Base-by-base conservation (phyloP, 1,139 yeast genomes). In the Pichia sp. region DNA sequence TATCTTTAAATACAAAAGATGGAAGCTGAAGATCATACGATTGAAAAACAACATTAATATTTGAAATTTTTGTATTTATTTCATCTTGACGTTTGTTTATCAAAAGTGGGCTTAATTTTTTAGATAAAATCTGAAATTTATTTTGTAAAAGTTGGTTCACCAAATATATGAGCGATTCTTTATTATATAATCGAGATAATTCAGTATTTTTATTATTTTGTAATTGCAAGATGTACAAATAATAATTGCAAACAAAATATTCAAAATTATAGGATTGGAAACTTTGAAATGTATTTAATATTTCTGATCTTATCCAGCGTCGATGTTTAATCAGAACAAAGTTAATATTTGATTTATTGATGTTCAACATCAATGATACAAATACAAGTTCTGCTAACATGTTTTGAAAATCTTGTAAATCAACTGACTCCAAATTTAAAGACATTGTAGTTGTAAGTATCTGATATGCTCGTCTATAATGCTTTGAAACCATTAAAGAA, bases 271-370 rank as follows among this genome's bases (percentile, higher is more conserved):
- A 41, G 7, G 40, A 25, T 11, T 45, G 42, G 25, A 32, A 48
- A 18, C 35, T 42, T 43, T 48, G 51, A 27, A 42, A 48, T 8
- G 44, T 8, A 18, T 39, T 45, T 9, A 49, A 26, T n/a, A 49
- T 25, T 29, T 30, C 25, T 8, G 47, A 33, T 10, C n/a, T 8
- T 1, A 49, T n/a, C 11, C 46, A 46, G 4, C 28, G n/a, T 33
- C 39, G 46, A 26, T 35, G 42, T 39, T 49, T 49, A 2, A 43
- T 10, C 6, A 49, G 32, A 6, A 34, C 39, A 1, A 41, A n/a
- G 8, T 26, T 42, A 5, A 37, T 27, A 39, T 29, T 41, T 3
- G 37, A 27, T 2, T 18, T 36, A 1, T 28, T 27, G 18, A 36
- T 30, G 25, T 44, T 44, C n/a, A 47, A 26, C 11, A 39, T 29